Evolutionary conservation across 1,139 yeast genomes (phyloP).

Genomic region (Scheffersomyces lignicola): DNA sequence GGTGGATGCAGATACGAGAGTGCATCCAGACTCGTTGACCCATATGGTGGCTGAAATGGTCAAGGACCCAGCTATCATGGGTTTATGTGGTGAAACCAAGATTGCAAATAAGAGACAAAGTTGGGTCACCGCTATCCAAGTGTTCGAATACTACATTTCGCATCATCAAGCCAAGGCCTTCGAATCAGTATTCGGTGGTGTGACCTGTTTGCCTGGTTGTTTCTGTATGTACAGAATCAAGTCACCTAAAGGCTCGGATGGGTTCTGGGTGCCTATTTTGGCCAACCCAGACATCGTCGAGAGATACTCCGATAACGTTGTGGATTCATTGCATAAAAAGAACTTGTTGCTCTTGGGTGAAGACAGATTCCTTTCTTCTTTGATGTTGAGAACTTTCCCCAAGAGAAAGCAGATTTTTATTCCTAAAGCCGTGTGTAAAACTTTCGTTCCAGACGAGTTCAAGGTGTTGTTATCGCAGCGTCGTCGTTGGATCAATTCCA

Average conservation of each 20-base stretch:
- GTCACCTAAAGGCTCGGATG: conserved; percentile 86
- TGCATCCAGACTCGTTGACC: conserved; percentile 84
- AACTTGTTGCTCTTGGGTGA: conserved; percentile 89
- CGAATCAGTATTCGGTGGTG: conserved; percentile 95
- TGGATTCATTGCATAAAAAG: conserved; percentile 86
- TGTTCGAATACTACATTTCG: conserved; percentile 91
- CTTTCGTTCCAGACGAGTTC: conserved; percentile 85
- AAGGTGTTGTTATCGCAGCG: conserved; percentile 86
- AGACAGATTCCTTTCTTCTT: conserved; percentile 83
- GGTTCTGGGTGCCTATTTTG: conserved; percentile 94
- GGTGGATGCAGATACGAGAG: conserved; percentile 98
- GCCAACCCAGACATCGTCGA: conserved; percentile 97
- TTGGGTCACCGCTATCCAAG: conserved; percentile 96
- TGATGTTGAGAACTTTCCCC: conserved; percentile 93
- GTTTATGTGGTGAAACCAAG: conserved; percentile 96
- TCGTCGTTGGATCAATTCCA: conserved; percentile 98
- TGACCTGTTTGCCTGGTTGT: conserved; percentile 97
- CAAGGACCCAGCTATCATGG: conserved; percentile 88
- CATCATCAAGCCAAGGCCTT: conserved; percentile 97
- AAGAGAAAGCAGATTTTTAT: conserved; percentile 90
- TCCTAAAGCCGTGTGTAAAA: conserved; percentile 94
- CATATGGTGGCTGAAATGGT: conserved; percentile 96
- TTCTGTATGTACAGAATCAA: conserved; percentile 94
- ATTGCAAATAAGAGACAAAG: conserved; percentile 82
- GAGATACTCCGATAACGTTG: conserved; percentile 86